A percentile compares a stretch with the other conserved stretches of the same genome.
Evolutionary conservation across 2,329 filamentous ascomycete genomes (phyloP).

Genomic region (Chaetomium globosum): DNA sequence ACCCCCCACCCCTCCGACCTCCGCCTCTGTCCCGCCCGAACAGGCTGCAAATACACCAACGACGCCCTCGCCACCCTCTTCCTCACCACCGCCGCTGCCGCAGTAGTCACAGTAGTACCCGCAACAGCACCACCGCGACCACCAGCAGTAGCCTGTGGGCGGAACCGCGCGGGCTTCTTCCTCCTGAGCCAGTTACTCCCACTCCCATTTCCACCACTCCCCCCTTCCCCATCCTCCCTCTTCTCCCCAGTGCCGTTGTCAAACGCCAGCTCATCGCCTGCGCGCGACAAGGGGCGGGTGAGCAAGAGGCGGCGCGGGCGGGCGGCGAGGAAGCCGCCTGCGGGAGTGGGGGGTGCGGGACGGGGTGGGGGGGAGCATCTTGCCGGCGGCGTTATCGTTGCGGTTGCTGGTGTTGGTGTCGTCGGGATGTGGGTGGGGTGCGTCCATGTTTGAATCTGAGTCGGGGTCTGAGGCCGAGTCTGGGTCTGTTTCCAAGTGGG

Average conservation of each 20-base stretch:
- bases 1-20: neutral
- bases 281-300: slow-evolving; percentile 17
- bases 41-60: slow-evolving; percentile 21
- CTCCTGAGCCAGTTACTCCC: slow-evolving; percentile 19
- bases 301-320: slow-evolving; percentile 26
- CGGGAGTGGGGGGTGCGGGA: neutral
- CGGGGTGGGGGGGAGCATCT: neutral
- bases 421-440: slow-evolving; percentile 7
- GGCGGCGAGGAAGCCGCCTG: slow-evolving; percentile 22
- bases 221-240: neutral
- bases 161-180: slow-evolving; percentile 27
- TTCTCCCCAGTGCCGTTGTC: neutral
- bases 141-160: neutral
- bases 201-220: neutral
- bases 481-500: neutral
- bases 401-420: neutral
- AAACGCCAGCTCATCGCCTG: slow-evolving; percentile 26
- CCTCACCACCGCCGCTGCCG: neutral
- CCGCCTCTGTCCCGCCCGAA: neutral
- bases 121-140: no score
- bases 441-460: neutral
- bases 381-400: no score
- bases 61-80: slow-evolving; percentile 24
- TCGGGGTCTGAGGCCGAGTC: neutral
- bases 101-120: neutral